Evolutionary conservation across 2,329 filamentous ascomycete genomes (phyloP), one percentile per base, ranked within the genome.

Genomic region (Aspergillus piperis): DNA sequence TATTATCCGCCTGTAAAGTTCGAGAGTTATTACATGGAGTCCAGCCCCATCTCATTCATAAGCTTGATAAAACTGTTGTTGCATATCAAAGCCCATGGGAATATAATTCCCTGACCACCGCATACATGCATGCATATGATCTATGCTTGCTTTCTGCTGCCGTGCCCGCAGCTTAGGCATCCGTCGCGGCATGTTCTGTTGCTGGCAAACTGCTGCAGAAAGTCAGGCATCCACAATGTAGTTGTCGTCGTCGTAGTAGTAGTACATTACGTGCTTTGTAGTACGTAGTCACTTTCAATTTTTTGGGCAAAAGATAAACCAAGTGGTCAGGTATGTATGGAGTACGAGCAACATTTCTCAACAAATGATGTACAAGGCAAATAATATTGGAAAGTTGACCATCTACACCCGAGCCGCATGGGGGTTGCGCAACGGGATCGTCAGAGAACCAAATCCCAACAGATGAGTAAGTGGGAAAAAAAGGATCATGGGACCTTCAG

Each of bases 401-500:
- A 50, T 27, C 25, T 8, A 6, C 15, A 10, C 30, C 47, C 25
- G 47, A 32, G 30, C 47, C 47, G 47, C 47, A 50, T 50, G 47
- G 27, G 44, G 47, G 47, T 19, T 44, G 25, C 47, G n/a, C 47
- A 50, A 50, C 30, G 25, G 47, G 47, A 50, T 50, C 47, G 25
- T 50, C 44, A 27, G 21, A 44, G 21, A 44, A 44, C 41, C 36
- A 47, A 53, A 30, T 23, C 55, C 59, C 55, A 51, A 54, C 50
- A 57, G 51, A 59, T 49, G 51, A 41, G 42, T 36, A 36, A 36
- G 32, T 36, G 32, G 8, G 27, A 36, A 44, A 50, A 61, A 54
- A 61, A 54, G 36, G 65, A 68, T 70, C 69, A 70, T 70, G 69
- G 54, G 68, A 69, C 68, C 64, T 53, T 42, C 42, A 64, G 63